phyloP scores from a whole-genome alignment of 768 basidiomycete genomes.

The Boletus barrowsii region DNA sequence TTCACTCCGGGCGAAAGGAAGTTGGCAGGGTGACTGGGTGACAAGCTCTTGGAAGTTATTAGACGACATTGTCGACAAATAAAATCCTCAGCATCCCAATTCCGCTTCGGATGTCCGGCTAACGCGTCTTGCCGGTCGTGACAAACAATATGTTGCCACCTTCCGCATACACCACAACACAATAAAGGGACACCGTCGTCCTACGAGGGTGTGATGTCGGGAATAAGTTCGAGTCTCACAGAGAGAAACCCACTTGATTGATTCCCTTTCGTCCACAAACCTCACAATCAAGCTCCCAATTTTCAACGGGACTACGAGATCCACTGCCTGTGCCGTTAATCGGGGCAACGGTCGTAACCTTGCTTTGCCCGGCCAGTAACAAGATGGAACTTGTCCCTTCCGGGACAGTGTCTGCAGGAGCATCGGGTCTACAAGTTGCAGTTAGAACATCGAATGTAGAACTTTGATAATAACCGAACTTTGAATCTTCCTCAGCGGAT shows the following conservation, averaged over 20 bases:
- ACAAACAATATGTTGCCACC: conserved; percentile 90
- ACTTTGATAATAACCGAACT: conserved; percentile 9
- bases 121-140: conserved; percentile 70
- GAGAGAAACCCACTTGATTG: conserved; percentile 57
- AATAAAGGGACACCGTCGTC: conserved; percentile 79
- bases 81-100: conserved; percentile 89
- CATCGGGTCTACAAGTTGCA: conserved; percentile 9
- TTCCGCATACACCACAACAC: conserved; percentile 75
- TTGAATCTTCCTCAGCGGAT: conserved; percentile 8
- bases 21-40: conserved; percentile 2
- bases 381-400: neutral
- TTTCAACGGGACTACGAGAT: conserved; percentile 55
- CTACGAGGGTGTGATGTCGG: conserved; percentile 37
- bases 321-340: conserved; percentile 38
- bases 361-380: conserved; percentile 2
- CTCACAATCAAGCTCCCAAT: conserved; percentile 90
- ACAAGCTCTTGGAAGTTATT: conserved; percentile 8
- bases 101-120: conserved; percentile 62
- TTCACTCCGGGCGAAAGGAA: conserved; percentile 7
- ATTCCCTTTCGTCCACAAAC: conserved; percentile 70
- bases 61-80: conserved; percentile 58
- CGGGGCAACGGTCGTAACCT: conserved; percentile 4
- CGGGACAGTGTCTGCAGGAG: neutral
- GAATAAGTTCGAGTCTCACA: neutral
- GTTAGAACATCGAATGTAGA: conserved; percentile 15